These are phyloP conservation scores for Aspergillus sp. DNA, from an alignment of 2,329 filamentous ascomycete species.

Conservation along the genomic window DNA sequence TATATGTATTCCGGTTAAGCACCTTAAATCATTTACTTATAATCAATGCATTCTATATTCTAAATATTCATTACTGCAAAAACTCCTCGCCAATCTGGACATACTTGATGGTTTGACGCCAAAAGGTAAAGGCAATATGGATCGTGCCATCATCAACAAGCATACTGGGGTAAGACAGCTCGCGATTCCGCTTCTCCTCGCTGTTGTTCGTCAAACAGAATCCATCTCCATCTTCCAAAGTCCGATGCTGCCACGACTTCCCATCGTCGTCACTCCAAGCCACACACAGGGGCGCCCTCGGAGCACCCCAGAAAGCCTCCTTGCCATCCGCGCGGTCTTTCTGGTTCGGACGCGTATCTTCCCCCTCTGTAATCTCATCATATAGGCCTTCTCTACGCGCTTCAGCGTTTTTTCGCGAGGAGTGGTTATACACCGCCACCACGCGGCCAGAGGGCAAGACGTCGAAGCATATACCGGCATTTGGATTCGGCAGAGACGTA, in stretches of 20 bases:
- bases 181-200: constrained; percentile 4
- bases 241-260: background rate
- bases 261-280: constrained; percentile 24
- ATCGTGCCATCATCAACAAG: background rate
- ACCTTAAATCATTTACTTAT: too few species aligned
- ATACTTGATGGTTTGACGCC: constrained; percentile 8
- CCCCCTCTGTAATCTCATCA: constrained; percentile 2
- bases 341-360: background rate
- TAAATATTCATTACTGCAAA: too few species aligned
- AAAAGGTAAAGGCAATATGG: constrained; percentile 5
- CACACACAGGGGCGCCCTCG: constrained; percentile 25
- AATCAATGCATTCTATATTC: background rate
- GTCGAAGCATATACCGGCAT: constrained; percentile 10
- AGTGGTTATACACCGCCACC: constrained; percentile 3
- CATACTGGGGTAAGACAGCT: constrained; percentile 10
- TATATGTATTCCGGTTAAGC: too few species aligned
- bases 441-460: constrained; percentile 1
- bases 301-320: constrained; percentile 48
- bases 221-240: background rate
- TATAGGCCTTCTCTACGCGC: background rate
- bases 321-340: constrained; percentile 26
- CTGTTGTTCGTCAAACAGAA: constrained; percentile 3
- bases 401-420: background rate
- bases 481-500: constrained; percentile 3
- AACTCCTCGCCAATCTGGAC: background rate